Evolutionary conservation across 2,329 filamentous ascomycete species (phyloP).

Genomic region (Emericellopsis atlantica): DNA sequence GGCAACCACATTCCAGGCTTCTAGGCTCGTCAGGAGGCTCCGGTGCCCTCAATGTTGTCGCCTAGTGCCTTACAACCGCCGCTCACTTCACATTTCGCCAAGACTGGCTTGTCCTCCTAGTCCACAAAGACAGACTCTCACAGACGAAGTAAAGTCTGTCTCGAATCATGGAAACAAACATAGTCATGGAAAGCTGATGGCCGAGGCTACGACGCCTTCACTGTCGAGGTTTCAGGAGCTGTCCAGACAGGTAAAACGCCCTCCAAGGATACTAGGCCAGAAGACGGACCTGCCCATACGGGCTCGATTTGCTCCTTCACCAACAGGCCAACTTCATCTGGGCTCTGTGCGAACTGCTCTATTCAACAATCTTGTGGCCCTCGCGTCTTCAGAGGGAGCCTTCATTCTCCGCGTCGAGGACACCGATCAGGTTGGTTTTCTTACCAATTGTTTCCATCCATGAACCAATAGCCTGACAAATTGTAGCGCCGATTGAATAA

Average conservation of each 20-base stretch:
- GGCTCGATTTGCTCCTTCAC: conserved; percentile 85
- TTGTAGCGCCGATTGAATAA: conserved; percentile 51
- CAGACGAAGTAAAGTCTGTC: too few relatives aligned
- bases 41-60: conserved; percentile 1
- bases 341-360: conserved; percentile 85
- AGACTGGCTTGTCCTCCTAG: too few relatives aligned
- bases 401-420: conserved; percentile 90
- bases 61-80: neutral
- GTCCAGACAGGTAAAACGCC: neutral
- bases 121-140: too few relatives aligned
- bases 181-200: neutral
- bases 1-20: neutral
- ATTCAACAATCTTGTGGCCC: conserved; percentile 91
- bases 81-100: neutral
- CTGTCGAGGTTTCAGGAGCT: neutral
- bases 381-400: conserved; percentile 66
- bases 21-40: neutral
- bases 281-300: conserved; percentile 40
- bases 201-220: too few relatives aligned
- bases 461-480: neutral
- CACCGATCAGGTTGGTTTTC: conserved; percentile 64
- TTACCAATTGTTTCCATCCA: conserved; percentile 5
- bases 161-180: neutral
- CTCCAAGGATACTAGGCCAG: conserved; percentile 17
- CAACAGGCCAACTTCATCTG: conserved; percentile 85